These are phyloP conservation scores for Golovinomyces cichoracearum DNA, from an alignment of 2,329 filamentous ascomycete genomes.

Conservation along the genomic window DNA sequence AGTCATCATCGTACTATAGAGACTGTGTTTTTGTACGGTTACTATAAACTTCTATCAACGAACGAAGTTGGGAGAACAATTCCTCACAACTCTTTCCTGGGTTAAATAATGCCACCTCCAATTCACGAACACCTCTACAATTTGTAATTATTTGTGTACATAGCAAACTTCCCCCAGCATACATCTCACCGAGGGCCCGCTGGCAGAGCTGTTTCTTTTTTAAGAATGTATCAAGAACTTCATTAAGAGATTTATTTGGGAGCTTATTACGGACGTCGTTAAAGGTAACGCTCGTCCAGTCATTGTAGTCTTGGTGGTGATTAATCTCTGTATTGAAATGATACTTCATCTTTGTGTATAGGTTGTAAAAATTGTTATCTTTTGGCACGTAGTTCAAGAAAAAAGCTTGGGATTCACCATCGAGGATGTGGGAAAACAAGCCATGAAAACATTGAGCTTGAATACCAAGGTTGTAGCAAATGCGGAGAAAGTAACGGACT, in stretches of 20 bases:
- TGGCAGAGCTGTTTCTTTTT: not conserved
- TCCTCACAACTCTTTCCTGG: not conserved
- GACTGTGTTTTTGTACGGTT: not conserved
- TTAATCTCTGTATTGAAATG: not conserved
- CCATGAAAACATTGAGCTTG: not conserved
- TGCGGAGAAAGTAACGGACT: not conserved
- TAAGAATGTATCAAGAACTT: not conserved
- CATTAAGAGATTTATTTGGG: not conserved
- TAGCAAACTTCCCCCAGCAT: not conserved
- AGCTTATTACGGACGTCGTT: not conserved
- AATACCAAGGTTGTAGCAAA: not conserved
- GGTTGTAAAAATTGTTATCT: not conserved
- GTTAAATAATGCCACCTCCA: not conserved
- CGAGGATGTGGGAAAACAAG: not conserved
- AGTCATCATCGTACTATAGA: not conserved
- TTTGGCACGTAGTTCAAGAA: not conserved
- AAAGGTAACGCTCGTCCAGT: not conserved
- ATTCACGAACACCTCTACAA: not conserved
- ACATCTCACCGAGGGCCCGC: not conserved
- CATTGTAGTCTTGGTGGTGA: not conserved
- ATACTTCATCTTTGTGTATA: not conserved
- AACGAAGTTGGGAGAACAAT: not conserved
- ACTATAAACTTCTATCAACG: not conserved
- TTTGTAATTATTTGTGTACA: not conserved
- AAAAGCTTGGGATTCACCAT: not conserved